A percentile compares a stretch with the other conserved stretches of the same genome.
These are phyloP conservation scores for Colletotrichum ledebouriae DNA, from an alignment of 2,329 filamentous ascomycete genomes.

Conservation along the genomic window DNA sequence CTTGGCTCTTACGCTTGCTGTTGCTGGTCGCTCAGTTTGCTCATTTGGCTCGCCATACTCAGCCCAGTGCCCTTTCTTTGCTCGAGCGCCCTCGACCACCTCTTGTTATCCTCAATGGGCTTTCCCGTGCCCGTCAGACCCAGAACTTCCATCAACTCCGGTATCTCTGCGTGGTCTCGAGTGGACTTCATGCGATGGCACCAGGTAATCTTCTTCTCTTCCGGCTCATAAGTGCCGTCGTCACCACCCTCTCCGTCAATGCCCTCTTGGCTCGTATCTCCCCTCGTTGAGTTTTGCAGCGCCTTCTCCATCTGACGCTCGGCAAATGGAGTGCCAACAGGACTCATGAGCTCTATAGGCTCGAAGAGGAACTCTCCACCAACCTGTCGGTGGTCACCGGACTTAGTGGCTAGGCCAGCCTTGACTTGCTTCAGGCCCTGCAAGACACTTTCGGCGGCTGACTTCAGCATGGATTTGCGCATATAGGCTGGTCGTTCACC, in stretches of 20 bases:
- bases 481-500: slow-evolving; percentile 76
- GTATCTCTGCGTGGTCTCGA: slow-evolving; percentile 80
- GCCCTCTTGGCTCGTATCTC: slow-evolving; percentile 32
- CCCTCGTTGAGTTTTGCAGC: slow-evolving; percentile 27
- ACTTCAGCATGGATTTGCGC: slow-evolving; percentile 65
- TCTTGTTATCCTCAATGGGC: slow-evolving; percentile 55
- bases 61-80: slow-evolving; percentile 67
- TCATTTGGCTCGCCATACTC: slow-evolving; percentile 65
- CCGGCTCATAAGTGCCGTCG: slow-evolving; percentile 48
- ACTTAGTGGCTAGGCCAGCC: slow-evolving; percentile 70
- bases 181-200: slow-evolving; percentile 86
- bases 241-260: slow-evolving; percentile 41
- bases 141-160: slow-evolving; percentile 73
- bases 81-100: slow-evolving; percentile 61
- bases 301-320: slow-evolving; percentile 49
- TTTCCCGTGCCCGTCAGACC: slow-evolving; percentile 64
- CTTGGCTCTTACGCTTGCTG: slow-evolving; percentile 29
- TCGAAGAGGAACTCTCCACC: slow-evolving; percentile 87
- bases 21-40: slow-evolving; percentile 53
- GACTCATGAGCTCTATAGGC: slow-evolving; percentile 59
- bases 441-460: slow-evolving; percentile 64
- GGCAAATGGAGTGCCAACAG: slow-evolving; percentile 58
- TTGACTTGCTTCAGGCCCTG: slow-evolving; percentile 72
- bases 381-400: slow-evolving; percentile 76
- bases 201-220: slow-evolving; percentile 78